A percentile compares a stretch with the other conserved stretches of the same genome.
Evolutionary conservation across 306 rosid species (phyloP).

Genomic region (Glycine soja): DNA sequence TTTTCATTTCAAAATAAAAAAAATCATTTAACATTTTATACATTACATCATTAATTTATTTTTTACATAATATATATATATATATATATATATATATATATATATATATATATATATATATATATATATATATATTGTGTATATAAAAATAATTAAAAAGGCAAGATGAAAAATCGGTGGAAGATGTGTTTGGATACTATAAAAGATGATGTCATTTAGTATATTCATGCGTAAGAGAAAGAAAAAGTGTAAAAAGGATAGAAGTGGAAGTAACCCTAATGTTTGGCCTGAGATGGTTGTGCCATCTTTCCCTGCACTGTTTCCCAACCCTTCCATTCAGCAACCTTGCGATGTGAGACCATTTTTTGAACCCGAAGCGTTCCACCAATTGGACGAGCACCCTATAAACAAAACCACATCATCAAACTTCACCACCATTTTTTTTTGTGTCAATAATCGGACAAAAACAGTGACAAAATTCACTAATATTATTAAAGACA

Average conservation of each 20-base stretch:
- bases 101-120: not conserved
- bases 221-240: not conserved
- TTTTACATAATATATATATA: too few relatives aligned
- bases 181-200: not conserved
- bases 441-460: not conserved
- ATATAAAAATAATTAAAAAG: not conserved
- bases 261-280: conserved; percentile 60
- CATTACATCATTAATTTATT: not conserved
- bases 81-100: too few relatives aligned
- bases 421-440: not conserved
- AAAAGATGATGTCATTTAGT: not conserved
- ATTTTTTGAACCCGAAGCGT: conserved; percentile 61
- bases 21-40: not conserved
- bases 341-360: conserved; percentile 67
- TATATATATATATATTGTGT: not conserved
- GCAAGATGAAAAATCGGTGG: not conserved
- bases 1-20: not conserved
- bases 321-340: conserved; percentile 74
- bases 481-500: not conserved
- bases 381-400: conserved; percentile 55
- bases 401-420: conserved; percentile 51
- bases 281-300: conserved; percentile 78
- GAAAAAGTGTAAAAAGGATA: not conserved
- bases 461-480: not conserved
- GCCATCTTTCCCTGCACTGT: conserved; percentile 95